phyloP scores from a whole-genome alignment of 495 filamentous ascomycete species.

The Massariosphaeria phaeospora region DNA sequence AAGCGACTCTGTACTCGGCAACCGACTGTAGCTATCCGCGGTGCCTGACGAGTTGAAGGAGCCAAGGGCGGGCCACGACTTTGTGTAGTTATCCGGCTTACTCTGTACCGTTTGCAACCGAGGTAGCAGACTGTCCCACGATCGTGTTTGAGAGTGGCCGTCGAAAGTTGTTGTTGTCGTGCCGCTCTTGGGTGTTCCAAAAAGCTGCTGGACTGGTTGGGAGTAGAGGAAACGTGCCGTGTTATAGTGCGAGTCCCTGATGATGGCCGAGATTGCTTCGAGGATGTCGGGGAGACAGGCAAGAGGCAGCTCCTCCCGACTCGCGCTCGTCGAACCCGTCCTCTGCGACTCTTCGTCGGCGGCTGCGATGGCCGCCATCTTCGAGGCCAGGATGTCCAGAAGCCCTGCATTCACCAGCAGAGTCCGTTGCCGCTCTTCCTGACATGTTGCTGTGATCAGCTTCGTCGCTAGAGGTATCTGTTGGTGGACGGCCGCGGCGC shows the following conservation, averaged over 20 bases:
- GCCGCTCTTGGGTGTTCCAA: constrained; percentile 21
- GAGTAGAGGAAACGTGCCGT: constrained; percentile 74
- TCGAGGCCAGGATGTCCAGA: constrained; percentile 72
- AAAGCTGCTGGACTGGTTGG: constrained; percentile 57
- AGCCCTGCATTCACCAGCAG: constrained; percentile 64
- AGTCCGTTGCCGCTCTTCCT: constrained; percentile 62
- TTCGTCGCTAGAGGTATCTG: constrained; percentile 63
- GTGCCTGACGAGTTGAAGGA: constrained; percentile 24
- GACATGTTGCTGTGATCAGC: constrained; percentile 66
- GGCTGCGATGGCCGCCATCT: constrained; percentile 68
- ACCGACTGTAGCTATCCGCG: constrained; percentile 14
- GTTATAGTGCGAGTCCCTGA: constrained; percentile 72
- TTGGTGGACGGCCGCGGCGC: constrained; percentile 49
- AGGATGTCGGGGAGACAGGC: constrained; percentile 65
- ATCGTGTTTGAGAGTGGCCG: constrained; percentile 11
- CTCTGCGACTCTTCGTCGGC: constrained; percentile 54
- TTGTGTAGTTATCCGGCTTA: constrained; percentile 34
- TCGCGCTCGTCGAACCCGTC: constrained; percentile 40
- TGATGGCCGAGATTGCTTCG: constrained; percentile 74
- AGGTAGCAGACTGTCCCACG: constrained; percentile 37
- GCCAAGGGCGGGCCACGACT: constrained; percentile 56
- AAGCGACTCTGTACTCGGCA: constrained; percentile 12
- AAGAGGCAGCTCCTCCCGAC: constrained; percentile 45
- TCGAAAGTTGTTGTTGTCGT: constrained; percentile 9
- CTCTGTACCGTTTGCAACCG: constrained; percentile 33